Evolutionary conservation across 768 basidiomycete genomes (phyloP).

Genomic region (Mycena metata): DNA sequence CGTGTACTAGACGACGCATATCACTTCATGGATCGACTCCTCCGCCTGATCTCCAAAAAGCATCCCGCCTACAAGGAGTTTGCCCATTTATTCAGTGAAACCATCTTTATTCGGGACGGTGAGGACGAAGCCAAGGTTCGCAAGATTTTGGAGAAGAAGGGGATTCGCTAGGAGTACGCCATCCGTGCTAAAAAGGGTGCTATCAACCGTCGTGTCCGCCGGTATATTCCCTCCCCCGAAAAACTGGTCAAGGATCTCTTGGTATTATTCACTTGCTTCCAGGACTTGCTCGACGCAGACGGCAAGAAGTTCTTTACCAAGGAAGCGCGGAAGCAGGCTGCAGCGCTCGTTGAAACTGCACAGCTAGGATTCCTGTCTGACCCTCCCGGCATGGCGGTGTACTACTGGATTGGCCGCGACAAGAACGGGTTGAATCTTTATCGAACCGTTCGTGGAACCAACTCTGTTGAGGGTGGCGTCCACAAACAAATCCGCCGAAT

Average conservation of each 20-base stretch:
- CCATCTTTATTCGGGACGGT: slow-evolving; percentile 31
- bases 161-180: slow-evolving; percentile 18
- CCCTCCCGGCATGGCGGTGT: slow-evolving; percentile 17
- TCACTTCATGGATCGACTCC: slow-evolving; percentile 27
- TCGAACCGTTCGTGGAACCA: slow-evolving; percentile 17
- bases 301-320: slow-evolving; percentile 12
- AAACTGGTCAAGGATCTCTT: slow-evolving; percentile 10
- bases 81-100: slow-evolving; percentile 19
- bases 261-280: slow-evolving; percentile 11
- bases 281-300: slow-evolving; percentile 9
- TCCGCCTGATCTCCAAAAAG: slow-evolving; percentile 20
- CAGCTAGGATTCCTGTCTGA: slow-evolving; percentile 21
- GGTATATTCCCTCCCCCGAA: slow-evolving; percentile 21
- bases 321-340: slow-evolving; percentile 9
- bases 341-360: slow-evolving; percentile 12
- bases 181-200: slow-evolving; percentile 22
- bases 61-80: slow-evolving; percentile 14
- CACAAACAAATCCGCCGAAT: slow-evolving; percentile 22
- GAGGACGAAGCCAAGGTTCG: slow-evolving; percentile 24
- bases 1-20: slow-evolving; percentile 23
- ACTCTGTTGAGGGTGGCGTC: slow-evolving; percentile 24
- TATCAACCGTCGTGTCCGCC: slow-evolving; percentile 18
- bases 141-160: slow-evolving; percentile 24
- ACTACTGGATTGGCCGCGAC: slow-evolving; percentile 14
- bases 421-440: slow-evolving; percentile 12